A percentile compares a stretch with the other conserved stretches of the same genome.
Evolutionary conservation across 495 filamentous ascomycete species (phyloP).

Genomic region (Neurospora sp.): DNA sequence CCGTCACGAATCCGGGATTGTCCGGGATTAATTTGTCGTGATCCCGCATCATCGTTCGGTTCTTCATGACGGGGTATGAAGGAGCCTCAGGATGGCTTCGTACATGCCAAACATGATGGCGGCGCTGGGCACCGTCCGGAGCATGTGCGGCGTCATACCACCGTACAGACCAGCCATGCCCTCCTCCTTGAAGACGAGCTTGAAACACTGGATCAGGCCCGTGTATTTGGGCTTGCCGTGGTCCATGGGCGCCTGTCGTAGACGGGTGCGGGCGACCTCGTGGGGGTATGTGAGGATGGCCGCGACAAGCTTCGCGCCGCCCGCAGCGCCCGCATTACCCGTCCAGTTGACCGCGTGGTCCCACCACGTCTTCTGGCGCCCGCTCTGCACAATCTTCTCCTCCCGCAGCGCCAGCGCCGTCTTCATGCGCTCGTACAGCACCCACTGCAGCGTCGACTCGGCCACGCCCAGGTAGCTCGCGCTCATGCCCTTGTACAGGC

Average conservation of each 20-base stretch:
- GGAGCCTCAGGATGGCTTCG: conserved; percentile 61
- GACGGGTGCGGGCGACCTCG: conserved; percentile 73
- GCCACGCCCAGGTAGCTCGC: conserved; percentile 80
- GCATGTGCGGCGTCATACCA: conserved; percentile 75
- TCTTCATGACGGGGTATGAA: conserved; percentile 20
- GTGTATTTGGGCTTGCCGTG: conserved; percentile 71
- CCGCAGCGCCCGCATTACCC: conserved; percentile 67
- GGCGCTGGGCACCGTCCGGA: conserved; percentile 78
- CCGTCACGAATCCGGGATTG: background rate
- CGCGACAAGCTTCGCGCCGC: conserved; percentile 71
- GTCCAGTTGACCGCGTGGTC: conserved; percentile 55
- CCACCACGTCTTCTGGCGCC: conserved; percentile 47
- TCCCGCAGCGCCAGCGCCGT: conserved; percentile 48
- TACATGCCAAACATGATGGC: conserved; percentile 92
- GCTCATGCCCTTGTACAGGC: conserved; percentile 76
- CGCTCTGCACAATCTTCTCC: conserved; percentile 40
- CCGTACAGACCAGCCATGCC: conserved; percentile 74
- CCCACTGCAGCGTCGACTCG: conserved; percentile 80
- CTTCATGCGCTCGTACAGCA: conserved; percentile 82
- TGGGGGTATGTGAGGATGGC: conserved; percentile 79
- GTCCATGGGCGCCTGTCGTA: conserved; percentile 69
- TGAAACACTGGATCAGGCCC: conserved; percentile 72
- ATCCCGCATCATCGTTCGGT: background rate
- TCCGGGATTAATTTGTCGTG: background rate
- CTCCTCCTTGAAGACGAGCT: conserved; percentile 73